Base-by-base conservation (phyloP, 2,329 filamentous ascomycete species). In the Trichoderma breve region DNA sequence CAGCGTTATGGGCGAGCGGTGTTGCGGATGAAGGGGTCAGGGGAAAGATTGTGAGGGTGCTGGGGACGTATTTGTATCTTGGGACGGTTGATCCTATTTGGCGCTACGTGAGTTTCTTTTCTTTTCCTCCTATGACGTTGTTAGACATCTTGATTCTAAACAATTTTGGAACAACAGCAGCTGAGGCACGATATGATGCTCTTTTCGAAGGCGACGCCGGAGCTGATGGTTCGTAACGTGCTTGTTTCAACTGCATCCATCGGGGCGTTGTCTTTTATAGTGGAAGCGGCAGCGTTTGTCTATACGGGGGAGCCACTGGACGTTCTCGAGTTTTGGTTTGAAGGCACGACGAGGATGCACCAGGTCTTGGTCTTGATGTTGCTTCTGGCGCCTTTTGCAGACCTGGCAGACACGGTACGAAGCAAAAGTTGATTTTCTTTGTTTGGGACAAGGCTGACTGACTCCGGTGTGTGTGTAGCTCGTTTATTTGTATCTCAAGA, bases 61-160 rank as follows among this genome's bases (percentile, higher is more conserved):
- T 78, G n/a, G 58, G 71, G 11, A 73, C 70, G 58, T 78, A 76
- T 64, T 65, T 73, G 18, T 39, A 74, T 4, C 61, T 78, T 15
- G 77, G 77, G 24, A 75, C 72, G 9, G 11, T 76, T 30, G 77
- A 78, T 65, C 74, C 77, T 6, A 24, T 77, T 1, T 74, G 76
- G 34, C 69, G 36, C 21, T 32, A 73, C 65, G 77, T 78, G 58
- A 71, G 76, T 65, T 4, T 4, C 18, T 8, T 11, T 24, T 11
- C 7, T 63, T 21, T 1, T 18, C 24, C 24, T 24, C 0, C 15
- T 4, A 18, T 12, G 12, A 6, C 14, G 36, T 26, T 34, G 51
- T 24, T 24, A 3, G 24, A 24, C 24, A 0, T 7, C 18, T 60
- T 60, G 26, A 18, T 5, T 1, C 47, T 53, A 21, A 53, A 14